Conservation (phyloP, 2,329 filamentous ascomycete genomes). For the Dothidotthia symphoricarpi region DNA sequence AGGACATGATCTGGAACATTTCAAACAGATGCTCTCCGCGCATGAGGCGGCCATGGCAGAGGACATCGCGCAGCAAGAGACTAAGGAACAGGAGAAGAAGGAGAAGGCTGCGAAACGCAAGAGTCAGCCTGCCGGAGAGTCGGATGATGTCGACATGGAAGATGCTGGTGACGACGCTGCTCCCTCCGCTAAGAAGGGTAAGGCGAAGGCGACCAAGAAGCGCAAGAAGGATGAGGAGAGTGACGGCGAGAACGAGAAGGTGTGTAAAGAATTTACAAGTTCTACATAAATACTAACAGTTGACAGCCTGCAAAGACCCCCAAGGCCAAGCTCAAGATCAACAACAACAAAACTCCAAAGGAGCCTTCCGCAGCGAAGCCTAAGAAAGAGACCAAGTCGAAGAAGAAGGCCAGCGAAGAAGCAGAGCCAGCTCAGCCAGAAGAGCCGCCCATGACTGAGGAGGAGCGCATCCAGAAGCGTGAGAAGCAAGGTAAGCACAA, state of each 20-base stretch:
- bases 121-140: slow-evolving; percentile 33
- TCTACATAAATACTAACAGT: slow-evolving; percentile 22
- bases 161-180: slow-evolving; percentile 44
- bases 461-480: slow-evolving; percentile 57
- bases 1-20: slow-evolving; percentile 73
- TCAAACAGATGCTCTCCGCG: slow-evolving; percentile 71
- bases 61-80: slow-evolving; percentile 65
- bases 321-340: slow-evolving; percentile 50
- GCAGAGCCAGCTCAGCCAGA: slow-evolving; percentile 57
- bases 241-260: slow-evolving; percentile 69
- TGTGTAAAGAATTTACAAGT: slow-evolving; percentile 18
- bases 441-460: slow-evolving; percentile 55
- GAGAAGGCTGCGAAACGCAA: slow-evolving; percentile 55
- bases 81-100: slow-evolving; percentile 60
- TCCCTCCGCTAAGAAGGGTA: slow-evolving; percentile 36
- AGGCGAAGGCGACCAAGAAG: slow-evolving; percentile 56
- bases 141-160: slow-evolving; percentile 43
- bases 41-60: slow-evolving; percentile 57
- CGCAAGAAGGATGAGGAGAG: slow-evolving; percentile 70
- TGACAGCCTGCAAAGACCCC: slow-evolving; percentile 51
- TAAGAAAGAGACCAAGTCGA: slow-evolving; percentile 59
- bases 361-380: slow-evolving; percentile 49
- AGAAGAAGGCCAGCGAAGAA: slow-evolving; percentile 53
- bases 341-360: slow-evolving; percentile 44
- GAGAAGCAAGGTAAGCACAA: slow-evolving; percentile 54